phyloP scores from a whole-genome alignment of 1,284 basidiomycete genomes.

The Inonotus hispidus region DNA sequence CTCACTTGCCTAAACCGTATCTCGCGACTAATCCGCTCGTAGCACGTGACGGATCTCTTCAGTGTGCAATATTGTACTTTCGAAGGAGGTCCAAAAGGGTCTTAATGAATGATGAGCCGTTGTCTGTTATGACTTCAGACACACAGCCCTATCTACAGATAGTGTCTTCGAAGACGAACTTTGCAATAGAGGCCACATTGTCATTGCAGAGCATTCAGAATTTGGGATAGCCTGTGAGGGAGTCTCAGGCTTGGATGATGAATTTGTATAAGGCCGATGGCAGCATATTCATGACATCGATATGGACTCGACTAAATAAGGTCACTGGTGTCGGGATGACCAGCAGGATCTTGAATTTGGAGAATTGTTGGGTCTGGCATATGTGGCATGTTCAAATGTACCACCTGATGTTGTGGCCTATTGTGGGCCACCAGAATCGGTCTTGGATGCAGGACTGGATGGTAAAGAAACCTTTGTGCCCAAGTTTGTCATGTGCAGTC shows the following conservation, averaged over 20 bases:
- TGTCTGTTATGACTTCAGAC: conserved; percentile 29
- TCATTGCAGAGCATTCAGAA: conserved; percentile 20
- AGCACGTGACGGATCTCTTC: too few species aligned
- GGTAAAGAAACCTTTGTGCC: conserved; percentile 24
- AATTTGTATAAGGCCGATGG: conserved; percentile 25
- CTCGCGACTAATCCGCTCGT: too few species aligned
- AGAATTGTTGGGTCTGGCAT: conserved; percentile 33
- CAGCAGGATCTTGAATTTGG: conserved; percentile 32
- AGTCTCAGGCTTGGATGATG: conserved; percentile 30
- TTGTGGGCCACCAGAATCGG: conserved; percentile 29
- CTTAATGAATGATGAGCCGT: conserved; percentile 27
- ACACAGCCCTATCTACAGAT: conserved; percentile 29
- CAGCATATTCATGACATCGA: conserved; percentile 31
- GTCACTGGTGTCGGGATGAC: conserved; percentile 26
- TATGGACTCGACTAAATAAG: conserved; percentile 30
- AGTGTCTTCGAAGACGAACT: conserved; percentile 25
- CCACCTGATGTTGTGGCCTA: conserved; percentile 28
- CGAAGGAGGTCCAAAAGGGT: too few species aligned
- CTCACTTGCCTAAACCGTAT: too few species aligned
- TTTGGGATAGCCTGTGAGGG: conserved; percentile 24
- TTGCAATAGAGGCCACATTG: conserved; percentile 20
- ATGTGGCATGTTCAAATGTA: too few species aligned
- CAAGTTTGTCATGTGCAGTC: conserved; percentile 25
- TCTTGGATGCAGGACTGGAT: neutral
- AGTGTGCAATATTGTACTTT: too few species aligned